A percentile compares a stretch with the other conserved stretches of the same genome.
Evolutionary conservation across 1,284 basidiomycete species (phyloP).

Genomic region (Cutaneotrichosporon cavernicola): DNA sequence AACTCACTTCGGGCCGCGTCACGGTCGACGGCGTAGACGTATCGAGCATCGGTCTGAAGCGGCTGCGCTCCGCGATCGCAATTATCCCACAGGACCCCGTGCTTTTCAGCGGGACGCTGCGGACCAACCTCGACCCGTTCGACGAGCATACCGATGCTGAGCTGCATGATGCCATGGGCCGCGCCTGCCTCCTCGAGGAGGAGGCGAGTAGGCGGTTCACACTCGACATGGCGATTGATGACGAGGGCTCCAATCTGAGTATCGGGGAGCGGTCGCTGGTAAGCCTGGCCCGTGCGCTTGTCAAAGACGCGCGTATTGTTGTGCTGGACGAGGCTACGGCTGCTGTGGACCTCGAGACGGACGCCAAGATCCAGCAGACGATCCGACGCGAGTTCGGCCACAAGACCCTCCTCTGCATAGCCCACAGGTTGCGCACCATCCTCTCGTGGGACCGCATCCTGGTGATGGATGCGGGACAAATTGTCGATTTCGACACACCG

Average conservation of each 20-base stretch:
- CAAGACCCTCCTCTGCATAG: slow-evolving; percentile 64
- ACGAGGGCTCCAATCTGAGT: slow-evolving; percentile 38
- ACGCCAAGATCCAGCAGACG: slow-evolving; percentile 68
- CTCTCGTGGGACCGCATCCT: slow-evolving; percentile 51
- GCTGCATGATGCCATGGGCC: slow-evolving; percentile 76
- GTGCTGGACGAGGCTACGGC: slow-evolving; percentile 58
- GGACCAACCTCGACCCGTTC: slow-evolving; percentile 72
- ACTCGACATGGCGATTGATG: slow-evolving; percentile 55
- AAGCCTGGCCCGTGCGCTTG: slow-evolving; percentile 67
- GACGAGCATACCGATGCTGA: slow-evolving; percentile 68
- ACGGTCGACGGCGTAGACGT: slow-evolving; percentile 54
- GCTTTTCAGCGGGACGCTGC: slow-evolving; percentile 60
- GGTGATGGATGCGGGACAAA: slow-evolving; percentile 46
- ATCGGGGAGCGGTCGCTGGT: slow-evolving; percentile 45
- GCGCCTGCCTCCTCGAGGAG: slow-evolving; percentile 65
- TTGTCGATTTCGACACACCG: slow-evolving; percentile 49
- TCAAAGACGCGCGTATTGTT: slow-evolving; percentile 67
- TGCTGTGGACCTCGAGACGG: slow-evolving; percentile 74
- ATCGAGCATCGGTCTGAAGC: slow-evolving; percentile 56
- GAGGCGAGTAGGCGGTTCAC: slow-evolving; percentile 55
- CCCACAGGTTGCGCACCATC: slow-evolving; percentile 73
- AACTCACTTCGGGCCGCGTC: slow-evolving; percentile 53
- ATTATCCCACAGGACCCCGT: slow-evolving; percentile 84
- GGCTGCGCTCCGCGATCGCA: slow-evolving; percentile 54
- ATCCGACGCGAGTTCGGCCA: slow-evolving; percentile 67